phyloP scores from a whole-genome alignment of 495 filamentous ascomycete genomes.

The Xylaria nigripes region DNA sequence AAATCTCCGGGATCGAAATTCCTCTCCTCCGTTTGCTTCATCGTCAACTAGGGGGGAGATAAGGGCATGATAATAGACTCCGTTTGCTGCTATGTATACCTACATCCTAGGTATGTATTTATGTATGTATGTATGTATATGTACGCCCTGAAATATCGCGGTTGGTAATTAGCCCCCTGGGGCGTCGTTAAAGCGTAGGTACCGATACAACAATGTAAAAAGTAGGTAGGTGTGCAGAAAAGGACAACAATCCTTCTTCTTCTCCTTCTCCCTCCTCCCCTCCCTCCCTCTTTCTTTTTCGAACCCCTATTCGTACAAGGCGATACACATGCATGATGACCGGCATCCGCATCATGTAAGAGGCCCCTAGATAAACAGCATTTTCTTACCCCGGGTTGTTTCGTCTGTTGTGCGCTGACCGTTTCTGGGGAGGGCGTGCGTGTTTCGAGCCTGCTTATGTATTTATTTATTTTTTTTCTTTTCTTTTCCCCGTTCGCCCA shows the following conservation, averaged over 20 bases:
- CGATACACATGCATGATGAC: conserved; percentile 12
- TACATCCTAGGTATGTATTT: no score
- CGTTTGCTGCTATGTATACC: no score
- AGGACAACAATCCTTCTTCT: background rate
- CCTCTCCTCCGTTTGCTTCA: no score
- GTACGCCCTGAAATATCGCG: no score
- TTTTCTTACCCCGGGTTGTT: background rate
- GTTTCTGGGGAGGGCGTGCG: conserved; percentile 5
- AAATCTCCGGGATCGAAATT: no score
- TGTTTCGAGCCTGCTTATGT: background rate
- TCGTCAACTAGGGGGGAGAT: no score
- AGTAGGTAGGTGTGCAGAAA: no score
- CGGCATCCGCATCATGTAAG: conserved; percentile 8
- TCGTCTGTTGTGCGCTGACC: conserved; percentile 3
- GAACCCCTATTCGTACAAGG: conserved; percentile 4
- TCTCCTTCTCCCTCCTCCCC: background rate
- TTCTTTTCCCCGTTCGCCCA: background rate
- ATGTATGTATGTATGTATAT: no score
- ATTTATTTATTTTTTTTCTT: background rate
- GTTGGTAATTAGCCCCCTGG: no score
- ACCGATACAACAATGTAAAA: no score
- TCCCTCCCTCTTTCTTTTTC: background rate
- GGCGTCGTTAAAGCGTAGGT: no score
- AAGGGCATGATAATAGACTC: no score
- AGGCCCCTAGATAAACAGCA: conserved; percentile 7